Percentiles rank a stretch among this genome's conserved stretches.
These are phyloP conservation scores for Chamaecrista fasciculata DNA, from an alignment of 306 rosid genomes.

Conservation along the genomic window DNA sequence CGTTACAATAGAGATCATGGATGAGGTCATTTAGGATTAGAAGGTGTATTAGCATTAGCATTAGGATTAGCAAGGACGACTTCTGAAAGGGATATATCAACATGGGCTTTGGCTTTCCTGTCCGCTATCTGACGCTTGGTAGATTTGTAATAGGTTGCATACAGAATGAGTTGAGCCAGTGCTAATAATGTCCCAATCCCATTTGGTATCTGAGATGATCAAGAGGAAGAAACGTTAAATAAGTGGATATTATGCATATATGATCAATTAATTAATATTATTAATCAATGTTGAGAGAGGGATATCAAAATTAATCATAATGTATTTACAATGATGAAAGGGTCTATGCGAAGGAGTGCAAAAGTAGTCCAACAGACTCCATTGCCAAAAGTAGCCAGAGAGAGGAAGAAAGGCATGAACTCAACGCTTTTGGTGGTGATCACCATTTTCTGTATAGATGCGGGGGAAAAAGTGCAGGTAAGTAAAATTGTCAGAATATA, in stretches of 20 bases:
- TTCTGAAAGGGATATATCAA: slow-evolving; percentile 33
- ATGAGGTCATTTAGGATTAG: background rate
- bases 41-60: background rate
- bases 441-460: slow-evolving; percentile 85
- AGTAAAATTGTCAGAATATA: too few relatives aligned
- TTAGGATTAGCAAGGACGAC: slow-evolving; percentile 28
- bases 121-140: slow-evolving; percentile 57
- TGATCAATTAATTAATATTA: too few relatives aligned
- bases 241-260: too few relatives aligned
- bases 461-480: too few relatives aligned
- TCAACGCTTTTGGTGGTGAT: slow-evolving; percentile 81
- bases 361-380: slow-evolving; percentile 79
- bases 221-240: too few relatives aligned
- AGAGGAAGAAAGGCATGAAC: slow-evolving; percentile 79
- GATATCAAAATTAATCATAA: too few relatives aligned
- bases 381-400: slow-evolving; percentile 66
- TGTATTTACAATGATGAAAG: slow-evolving; percentile 49
- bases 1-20: too few relatives aligned
- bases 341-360: slow-evolving; percentile 74
- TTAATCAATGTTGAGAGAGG: too few relatives aligned
- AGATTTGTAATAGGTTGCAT: slow-evolving; percentile 76
- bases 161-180: slow-evolving; percentile 61
- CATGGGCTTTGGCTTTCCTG: slow-evolving; percentile 38
- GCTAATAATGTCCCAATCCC: slow-evolving; percentile 65
- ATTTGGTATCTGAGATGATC: slow-evolving; percentile 81